Evolutionary conservation across 192 early-diverging fungal species (phyloP), one percentile per base, ranked within the genome.

Genomic region (Rhizoclosmatium globosum): DNA sequence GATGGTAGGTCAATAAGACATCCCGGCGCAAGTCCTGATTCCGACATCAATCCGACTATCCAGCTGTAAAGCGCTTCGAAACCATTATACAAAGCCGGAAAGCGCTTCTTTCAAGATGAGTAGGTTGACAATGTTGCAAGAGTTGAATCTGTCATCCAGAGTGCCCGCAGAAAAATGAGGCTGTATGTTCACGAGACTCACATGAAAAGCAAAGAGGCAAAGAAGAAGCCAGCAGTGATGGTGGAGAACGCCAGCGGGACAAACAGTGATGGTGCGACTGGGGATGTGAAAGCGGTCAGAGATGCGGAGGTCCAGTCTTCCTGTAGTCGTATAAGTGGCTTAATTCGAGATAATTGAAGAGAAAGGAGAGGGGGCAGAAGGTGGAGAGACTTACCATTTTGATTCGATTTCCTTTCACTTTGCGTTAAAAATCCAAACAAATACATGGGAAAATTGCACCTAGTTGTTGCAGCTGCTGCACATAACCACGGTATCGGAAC

Each of bases 381-480:
- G 31, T 31, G 56, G 56, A 57, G 56, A 57, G 56, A 57, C 13
- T n/a, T 17, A 57, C 13, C 56, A 13, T 17, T 57, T 57, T 0
- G 21, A 57, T 57, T 57, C 56, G 15, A 57, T n/a, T 57, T 57
- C 21, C 21, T 57, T 57, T 31, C 31, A 31, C 31, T 31, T 31
- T 31, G 31, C 31, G 31, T 31, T 31, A 31, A 31, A 31, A 31
- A 31, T 31, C 31, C 31, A 31, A 31, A 53, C 6, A 53, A 53
- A 53, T 13, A 13, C 9, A 17, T 13, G 9, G 17, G 17, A 53
- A 7, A 17, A 53, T 88, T 95, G 64, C 79, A 83, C 41, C 81
- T 94, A 23, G 86, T 98, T 43, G 94, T 93, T 23, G 96, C 95
- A 7, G 93, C 94, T 9, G 90, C 93, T 3, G 76, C 83, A 2